Evolutionary conservation across 1,284 basidiomycete species (phyloP).

Genomic region (Abortiporus biennis): DNA sequence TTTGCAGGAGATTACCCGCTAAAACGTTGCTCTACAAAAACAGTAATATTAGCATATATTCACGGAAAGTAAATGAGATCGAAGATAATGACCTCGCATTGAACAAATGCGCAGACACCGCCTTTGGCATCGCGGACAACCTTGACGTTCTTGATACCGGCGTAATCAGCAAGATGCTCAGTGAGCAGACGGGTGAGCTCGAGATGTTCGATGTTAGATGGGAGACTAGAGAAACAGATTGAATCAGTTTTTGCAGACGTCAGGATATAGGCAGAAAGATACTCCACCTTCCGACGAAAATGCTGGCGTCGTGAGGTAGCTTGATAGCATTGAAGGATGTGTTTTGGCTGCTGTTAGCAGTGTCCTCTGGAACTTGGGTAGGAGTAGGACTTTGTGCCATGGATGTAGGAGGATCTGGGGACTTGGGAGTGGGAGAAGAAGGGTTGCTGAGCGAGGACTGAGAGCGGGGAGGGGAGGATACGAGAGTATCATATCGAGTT

Average conservation of each 20-base stretch:
- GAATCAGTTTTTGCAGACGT: constrained; percentile 8
- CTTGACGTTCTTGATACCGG: constrained; percentile 62
- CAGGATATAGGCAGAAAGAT: constrained; percentile 1
- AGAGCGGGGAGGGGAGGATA: constrained; percentile 23
- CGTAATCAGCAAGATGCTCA: constrained; percentile 56
- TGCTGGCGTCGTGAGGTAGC: constrained; percentile 65
- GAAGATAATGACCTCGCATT: constrained; percentile 47
- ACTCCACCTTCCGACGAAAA: constrained; percentile 75
- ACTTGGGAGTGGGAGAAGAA: constrained; percentile 18
- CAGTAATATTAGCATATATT: background rate
- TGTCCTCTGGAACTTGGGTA: constrained; percentile 3
- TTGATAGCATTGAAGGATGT: constrained; percentile 34
- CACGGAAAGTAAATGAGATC: constrained; percentile 1
- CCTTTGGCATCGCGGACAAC: constrained; percentile 71
- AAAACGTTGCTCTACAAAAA: constrained; percentile 16
- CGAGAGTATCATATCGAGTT: constrained; percentile 58
- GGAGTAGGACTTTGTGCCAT: constrained; percentile 11
- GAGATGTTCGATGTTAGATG: constrained; percentile 54
- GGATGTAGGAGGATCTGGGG: constrained; percentile 17
- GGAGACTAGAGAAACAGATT: constrained; percentile 43
- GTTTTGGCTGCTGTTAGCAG: constrained; percentile 12
- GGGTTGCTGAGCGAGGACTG: constrained; percentile 1
- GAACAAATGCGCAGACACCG: constrained; percentile 73
- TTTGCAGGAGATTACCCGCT: constrained; percentile 53
- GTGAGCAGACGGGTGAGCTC: constrained; percentile 54